phyloP scores from a whole-genome alignment of 1,284 basidiomycete genomes.

The Cryptococcus sp. region DNA sequence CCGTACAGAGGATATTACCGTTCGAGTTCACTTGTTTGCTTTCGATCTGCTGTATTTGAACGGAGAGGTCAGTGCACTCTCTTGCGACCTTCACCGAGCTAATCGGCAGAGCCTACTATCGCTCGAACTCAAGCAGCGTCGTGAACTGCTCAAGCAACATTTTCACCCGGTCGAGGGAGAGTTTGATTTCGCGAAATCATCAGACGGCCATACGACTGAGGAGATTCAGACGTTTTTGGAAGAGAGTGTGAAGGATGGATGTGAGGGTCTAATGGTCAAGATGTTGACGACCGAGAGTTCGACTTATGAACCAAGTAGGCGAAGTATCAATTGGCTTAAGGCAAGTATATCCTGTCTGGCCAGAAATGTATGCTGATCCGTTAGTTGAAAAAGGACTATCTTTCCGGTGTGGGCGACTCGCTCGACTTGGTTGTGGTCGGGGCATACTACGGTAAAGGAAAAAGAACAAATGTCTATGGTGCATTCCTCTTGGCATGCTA shows the following conservation, averaged over 20 bases:
- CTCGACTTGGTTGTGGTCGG: constrained; percentile 96
- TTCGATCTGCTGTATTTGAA: constrained; percentile 58
- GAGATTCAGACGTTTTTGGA: constrained; percentile 95
- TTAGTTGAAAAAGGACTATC: constrained; percentile 94
- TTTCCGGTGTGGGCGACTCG: constrained; percentile 95
- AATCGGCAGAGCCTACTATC: constrained; percentile 46
- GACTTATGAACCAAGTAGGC: constrained; percentile 89
- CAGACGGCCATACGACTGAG: constrained; percentile 83
- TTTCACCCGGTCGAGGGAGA: constrained; percentile 82
- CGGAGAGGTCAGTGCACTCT: constrained; percentile 47
- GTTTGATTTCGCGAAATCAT: constrained; percentile 87
- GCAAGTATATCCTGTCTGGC: constrained; percentile 48
- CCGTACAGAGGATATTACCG: constrained; percentile 56
- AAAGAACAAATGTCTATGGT: constrained; percentile 93
- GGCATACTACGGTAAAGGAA: constrained; percentile 95
- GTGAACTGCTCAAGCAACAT: constrained; percentile 69
- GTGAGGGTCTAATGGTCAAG: constrained; percentile 99
- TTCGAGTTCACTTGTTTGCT: constrained; percentile 55
- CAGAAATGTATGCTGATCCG: not conserved
- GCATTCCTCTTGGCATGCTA: constrained; percentile 94
- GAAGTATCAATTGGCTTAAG: constrained; percentile 98
- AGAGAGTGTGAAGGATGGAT: constrained; percentile 93
- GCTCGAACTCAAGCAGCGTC: constrained; percentile 56
- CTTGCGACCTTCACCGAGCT: no score
- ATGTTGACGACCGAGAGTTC: constrained; percentile 89